These are phyloP conservation scores for Cinnamomum chago DNA, from an alignment of 164 flowering plant species.

Conservation along the genomic window DNA sequence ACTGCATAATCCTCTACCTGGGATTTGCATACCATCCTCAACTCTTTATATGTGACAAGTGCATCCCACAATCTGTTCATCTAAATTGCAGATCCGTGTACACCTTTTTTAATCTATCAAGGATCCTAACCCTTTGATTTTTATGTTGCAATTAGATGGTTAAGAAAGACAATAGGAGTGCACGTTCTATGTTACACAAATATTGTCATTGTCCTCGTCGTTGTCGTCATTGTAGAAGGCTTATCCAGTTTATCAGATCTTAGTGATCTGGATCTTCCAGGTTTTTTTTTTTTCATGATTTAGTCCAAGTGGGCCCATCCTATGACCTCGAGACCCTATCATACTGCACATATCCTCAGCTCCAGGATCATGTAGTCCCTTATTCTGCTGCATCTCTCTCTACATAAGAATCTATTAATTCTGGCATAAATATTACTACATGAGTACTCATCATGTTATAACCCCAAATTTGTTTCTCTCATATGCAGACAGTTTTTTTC, in stretches of 20 bases:
- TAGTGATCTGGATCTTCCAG: neutral
- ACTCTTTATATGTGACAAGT: neutral
- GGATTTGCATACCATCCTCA: neutral
- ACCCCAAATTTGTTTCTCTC: constrained; percentile 1
- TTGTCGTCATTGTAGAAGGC: neutral
- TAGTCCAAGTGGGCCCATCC: neutral
- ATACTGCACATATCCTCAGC: neutral
- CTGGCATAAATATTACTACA: neutral
- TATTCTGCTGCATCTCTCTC: neutral
- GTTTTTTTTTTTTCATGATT: no score
- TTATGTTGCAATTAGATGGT: neutral
- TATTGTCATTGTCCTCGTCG: no score
- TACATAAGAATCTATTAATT: neutral
- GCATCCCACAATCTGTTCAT: neutral
- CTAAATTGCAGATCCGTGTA: neutral
- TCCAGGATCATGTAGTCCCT: neutral
- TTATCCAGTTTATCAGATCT: neutral
- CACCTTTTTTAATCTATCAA: neutral
- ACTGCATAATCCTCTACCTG: neutral
- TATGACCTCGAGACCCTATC: neutral
- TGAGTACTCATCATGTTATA: neutral
- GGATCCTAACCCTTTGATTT: neutral
- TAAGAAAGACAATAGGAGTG: no score
- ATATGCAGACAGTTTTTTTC: constrained; percentile 73
- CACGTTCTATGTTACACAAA: no score